Evolutionary conservation across 1,284 basidiomycete species (phyloP).

Genomic region (Papiliotrema flavescens): DNA sequence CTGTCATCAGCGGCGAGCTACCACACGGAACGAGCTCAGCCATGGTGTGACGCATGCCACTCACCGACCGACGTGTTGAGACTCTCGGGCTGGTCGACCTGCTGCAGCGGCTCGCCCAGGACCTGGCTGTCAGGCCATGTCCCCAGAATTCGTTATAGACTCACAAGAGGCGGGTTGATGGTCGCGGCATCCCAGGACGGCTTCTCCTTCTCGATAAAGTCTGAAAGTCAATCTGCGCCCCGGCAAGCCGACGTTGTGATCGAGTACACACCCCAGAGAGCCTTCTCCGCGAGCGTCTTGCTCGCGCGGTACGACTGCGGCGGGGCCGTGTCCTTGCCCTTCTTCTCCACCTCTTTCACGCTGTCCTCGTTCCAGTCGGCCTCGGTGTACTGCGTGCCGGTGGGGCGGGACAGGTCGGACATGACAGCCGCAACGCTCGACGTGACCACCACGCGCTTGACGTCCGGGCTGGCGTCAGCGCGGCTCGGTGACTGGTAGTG

Average conservation of each 20-base stretch:
- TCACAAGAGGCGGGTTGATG: conserved; percentile 57
- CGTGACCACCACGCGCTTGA: conserved; percentile 67
- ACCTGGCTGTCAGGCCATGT: conserved; percentile 16
- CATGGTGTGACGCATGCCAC: no score
- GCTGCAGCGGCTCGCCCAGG: conserved; percentile 55
- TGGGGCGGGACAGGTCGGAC: conserved; percentile 13
- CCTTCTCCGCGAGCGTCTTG: conserved; percentile 66
- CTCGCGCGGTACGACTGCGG: conserved; percentile 24
- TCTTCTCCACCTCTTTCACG: conserved; percentile 55
- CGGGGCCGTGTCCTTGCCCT: conserved; percentile 56
- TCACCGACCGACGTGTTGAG: conserved; percentile 57
- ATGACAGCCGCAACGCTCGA: conserved; percentile 55
- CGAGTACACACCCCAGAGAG: conserved; percentile 42
- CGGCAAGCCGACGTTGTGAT: neutral
- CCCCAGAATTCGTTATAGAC: conserved; percentile 12
- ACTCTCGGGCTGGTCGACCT: conserved; percentile 50
- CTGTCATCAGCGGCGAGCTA: conserved; percentile 16
- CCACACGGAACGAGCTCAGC: no score
- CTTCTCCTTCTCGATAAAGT: conserved; percentile 59
- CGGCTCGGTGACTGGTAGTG: neutral
- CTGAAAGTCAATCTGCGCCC: conserved; percentile 13
- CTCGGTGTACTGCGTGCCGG: conserved; percentile 28
- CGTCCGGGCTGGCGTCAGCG: conserved; percentile 37
- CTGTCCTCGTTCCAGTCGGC: conserved; percentile 66
- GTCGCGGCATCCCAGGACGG: conserved; percentile 57